Conservation (phyloP, 2,329 filamentous ascomycete species). For the Thielaviopsis populi region DNA sequence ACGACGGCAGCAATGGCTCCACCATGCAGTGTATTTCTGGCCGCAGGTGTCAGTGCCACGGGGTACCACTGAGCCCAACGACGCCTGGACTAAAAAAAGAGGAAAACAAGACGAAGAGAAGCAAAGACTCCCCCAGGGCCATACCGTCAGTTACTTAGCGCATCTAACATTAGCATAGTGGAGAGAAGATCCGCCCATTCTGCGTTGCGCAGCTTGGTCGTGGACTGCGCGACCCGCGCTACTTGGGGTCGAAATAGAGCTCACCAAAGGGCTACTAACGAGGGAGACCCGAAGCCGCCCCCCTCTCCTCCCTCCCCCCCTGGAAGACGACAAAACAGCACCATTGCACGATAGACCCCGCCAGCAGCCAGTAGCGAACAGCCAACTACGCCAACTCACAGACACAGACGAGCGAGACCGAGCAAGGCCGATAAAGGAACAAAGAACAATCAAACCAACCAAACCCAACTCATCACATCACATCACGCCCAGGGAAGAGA, state of each 20-base stretch:
- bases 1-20: neutral
- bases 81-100: neutral
- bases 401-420: neutral
- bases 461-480: neutral
- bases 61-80: neutral
- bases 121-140: neutral
- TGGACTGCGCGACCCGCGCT: too few species aligned
- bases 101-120: neutral
- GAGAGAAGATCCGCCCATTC: neutral
- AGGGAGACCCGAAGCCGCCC: neutral
- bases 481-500: neutral
- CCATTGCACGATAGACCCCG: neutral
- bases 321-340: neutral
- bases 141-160: neutral
- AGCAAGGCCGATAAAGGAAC: constrained; percentile 10
- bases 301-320: too few species aligned
- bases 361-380: too few species aligned
- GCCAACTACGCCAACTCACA: neutral
- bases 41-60: neutral
- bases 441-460: neutral
- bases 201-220: too few species aligned
- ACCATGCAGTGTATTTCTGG: neutral
- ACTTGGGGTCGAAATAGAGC: neutral
- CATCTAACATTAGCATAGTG: neutral
- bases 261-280: neutral